Evolutionary conservation across 2,329 filamentous ascomycete genomes (phyloP).

Genomic region (Anisogramma anomala): DNA sequence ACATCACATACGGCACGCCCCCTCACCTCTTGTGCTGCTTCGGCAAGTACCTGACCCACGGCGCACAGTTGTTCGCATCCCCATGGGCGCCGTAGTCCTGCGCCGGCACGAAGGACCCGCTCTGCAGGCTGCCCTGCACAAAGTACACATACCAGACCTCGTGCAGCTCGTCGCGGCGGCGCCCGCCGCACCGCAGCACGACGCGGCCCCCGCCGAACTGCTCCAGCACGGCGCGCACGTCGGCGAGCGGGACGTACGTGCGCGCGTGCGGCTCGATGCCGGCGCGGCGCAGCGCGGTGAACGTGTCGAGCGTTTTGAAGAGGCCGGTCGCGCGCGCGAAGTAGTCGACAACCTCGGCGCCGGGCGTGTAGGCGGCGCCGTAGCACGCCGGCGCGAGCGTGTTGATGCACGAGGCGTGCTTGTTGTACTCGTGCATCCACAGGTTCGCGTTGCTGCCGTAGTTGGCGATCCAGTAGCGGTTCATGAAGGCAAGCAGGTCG

Average conservation of each 20-base stretch:
- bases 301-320: slow-evolving; percentile 32
- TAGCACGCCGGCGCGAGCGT: slow-evolving; percentile 57
- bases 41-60: slow-evolving; percentile 29
- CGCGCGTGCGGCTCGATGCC: slow-evolving; percentile 27
- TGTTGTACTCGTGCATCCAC: slow-evolving; percentile 62
- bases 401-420: slow-evolving; percentile 62
- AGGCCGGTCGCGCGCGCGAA: slow-evolving; percentile 31
- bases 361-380: slow-evolving; percentile 33
- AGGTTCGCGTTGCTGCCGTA: slow-evolving; percentile 33
- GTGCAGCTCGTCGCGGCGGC: slow-evolving; percentile 29
- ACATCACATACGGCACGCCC: not conserved
- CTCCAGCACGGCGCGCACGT: slow-evolving; percentile 32
- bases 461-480: slow-evolving; percentile 32
- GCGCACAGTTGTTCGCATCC: slow-evolving; percentile 29
- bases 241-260: slow-evolving; percentile 31
- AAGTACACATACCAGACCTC: slow-evolving; percentile 45
- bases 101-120: slow-evolving; percentile 35
- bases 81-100: slow-evolving; percentile 26
- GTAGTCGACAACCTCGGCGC: slow-evolving; percentile 35
- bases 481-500: slow-evolving; percentile 29
- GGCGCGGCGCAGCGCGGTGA: slow-evolving; percentile 25
- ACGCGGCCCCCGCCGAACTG: slow-evolving; percentile 33
- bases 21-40: slow-evolving; percentile 22
- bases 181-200: slow-evolving; percentile 31
- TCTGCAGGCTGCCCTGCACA: slow-evolving; percentile 39